Conservation (phyloP, 352 stramenopile genomes). For the Phytophthora chlamydospora region DNA sequence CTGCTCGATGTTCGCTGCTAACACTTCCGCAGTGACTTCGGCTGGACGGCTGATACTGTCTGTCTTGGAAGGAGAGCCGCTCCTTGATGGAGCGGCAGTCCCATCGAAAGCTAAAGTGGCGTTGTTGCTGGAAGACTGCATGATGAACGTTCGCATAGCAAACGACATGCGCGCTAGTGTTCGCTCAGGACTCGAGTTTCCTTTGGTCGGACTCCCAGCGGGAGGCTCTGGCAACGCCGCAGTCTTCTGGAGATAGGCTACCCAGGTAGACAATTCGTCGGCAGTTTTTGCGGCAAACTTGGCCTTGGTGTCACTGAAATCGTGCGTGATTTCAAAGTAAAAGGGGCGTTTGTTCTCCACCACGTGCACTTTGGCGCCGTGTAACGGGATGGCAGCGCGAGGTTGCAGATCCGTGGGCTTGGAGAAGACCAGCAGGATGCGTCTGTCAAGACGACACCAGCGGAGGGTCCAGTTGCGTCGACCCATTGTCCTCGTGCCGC, state of each 20-base stretch:
- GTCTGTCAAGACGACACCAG: constrained; percentile 80
- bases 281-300: constrained; percentile 74
- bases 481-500: constrained; percentile 74
- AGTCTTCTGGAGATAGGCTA: constrained; percentile 57
- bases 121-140: constrained; percentile 45
- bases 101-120: constrained; percentile 13
- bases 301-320: constrained; percentile 75
- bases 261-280: constrained; percentile 67
- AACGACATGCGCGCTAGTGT: constrained; percentile 76
- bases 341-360: constrained; percentile 72
- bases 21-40: constrained; percentile 23
- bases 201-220: constrained; percentile 43
- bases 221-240: constrained; percentile 58
- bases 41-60: constrained; percentile 18
- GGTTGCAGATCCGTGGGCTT: constrained; percentile 55
- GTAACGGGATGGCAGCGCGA: constrained; percentile 68
- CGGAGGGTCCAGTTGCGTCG: constrained; percentile 77
- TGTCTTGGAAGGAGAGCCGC: constrained; percentile 22
- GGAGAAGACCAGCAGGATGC: constrained; percentile 76
- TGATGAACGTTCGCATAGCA: constrained; percentile 79
- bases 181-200: constrained; percentile 41
- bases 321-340: constrained; percentile 84
- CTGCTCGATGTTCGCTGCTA: constrained; percentile 22
- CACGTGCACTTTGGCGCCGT: constrained; percentile 67
- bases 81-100: constrained; percentile 3